phyloP scores from a whole-genome alignment of 2,329 filamentous ascomycete species.

The Fusarium sp. region DNA sequence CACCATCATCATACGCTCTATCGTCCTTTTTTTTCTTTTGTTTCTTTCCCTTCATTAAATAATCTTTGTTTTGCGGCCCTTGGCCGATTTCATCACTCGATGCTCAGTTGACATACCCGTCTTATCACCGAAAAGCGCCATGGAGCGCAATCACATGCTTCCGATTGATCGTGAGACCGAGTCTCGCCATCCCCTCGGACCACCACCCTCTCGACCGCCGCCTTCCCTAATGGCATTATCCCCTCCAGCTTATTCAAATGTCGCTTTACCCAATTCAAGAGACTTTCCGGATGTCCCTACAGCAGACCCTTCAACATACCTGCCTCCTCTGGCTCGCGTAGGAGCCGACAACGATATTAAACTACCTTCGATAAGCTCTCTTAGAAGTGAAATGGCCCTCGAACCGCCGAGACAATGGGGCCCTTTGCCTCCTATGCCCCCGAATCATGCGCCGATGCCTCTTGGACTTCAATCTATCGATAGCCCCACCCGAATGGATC shows the following conservation, averaged over 20 bases:
- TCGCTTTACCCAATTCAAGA: slow-evolving; percentile 42
- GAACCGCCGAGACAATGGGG: slow-evolving; percentile 56
- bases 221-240: slow-evolving; percentile 43
- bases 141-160: slow-evolving; percentile 63
- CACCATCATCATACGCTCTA: background rate
- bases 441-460: slow-evolving; percentile 52
- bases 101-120: slow-evolving; percentile 48
- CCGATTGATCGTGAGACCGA: slow-evolving; percentile 44
- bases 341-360: slow-evolving; percentile 49
- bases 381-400: slow-evolving; percentile 50
- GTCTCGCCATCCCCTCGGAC: slow-evolving; percentile 46
- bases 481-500: slow-evolving; percentile 62
- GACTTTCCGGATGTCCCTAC: slow-evolving; percentile 49
- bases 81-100: slow-evolving; percentile 35
- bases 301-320: slow-evolving; percentile 42
- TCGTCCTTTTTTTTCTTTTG: slow-evolving; percentile 1
- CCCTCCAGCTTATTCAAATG: slow-evolving; percentile 45
- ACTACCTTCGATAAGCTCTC: slow-evolving; percentile 54
- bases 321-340: slow-evolving; percentile 38
- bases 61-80: slow-evolving; percentile 24
- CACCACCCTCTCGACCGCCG: slow-evolving; percentile 45
- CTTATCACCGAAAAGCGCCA: slow-evolving; percentile 49
- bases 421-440: slow-evolving; percentile 62
- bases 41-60: background rate
- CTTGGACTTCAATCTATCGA: slow-evolving; percentile 53